phyloP scores from a whole-genome alignment of 805 yeast genomes.

The Barnettozyma sp. region DNA sequence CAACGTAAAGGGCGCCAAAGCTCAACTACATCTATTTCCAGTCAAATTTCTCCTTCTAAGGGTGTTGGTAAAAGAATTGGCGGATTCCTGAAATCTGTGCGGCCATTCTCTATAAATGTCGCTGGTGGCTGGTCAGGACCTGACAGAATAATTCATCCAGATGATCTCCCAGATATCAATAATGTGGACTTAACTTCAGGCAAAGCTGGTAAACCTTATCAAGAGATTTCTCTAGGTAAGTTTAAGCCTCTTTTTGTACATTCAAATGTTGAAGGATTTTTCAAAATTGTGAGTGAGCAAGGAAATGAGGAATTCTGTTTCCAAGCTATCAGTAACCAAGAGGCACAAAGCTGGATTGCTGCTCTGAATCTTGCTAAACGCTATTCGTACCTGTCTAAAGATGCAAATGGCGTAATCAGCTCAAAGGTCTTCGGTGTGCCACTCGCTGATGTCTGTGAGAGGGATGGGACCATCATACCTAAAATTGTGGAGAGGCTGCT shows the following conservation, averaged over 20 bases:
- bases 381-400: slow-evolving; percentile 35
- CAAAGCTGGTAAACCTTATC: slow-evolving; percentile 41
- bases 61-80: slow-evolving; percentile 42
- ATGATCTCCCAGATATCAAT: slow-evolving; percentile 53
- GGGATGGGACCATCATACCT: slow-evolving; percentile 63
- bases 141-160: slow-evolving; percentile 42
- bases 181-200: slow-evolving; percentile 35
- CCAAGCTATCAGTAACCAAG: slow-evolving; percentile 57
- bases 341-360: slow-evolving; percentile 70
- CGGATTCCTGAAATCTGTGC: slow-evolving; percentile 48
- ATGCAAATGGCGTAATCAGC: slow-evolving; percentile 32
- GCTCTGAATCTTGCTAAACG: slow-evolving; percentile 34
- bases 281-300: slow-evolving; percentile 35
- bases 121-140: slow-evolving; percentile 31
- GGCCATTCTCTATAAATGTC: slow-evolving; percentile 55
- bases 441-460: slow-evolving; percentile 60
- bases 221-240: slow-evolving; percentile 38
- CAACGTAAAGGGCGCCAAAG: slow-evolving; percentile 19
- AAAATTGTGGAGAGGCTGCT: slow-evolving; percentile 57
- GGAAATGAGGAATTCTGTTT: slow-evolving; percentile 52
- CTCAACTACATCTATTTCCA: slow-evolving; percentile 1
- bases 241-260: slow-evolving; percentile 31
- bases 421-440: slow-evolving; percentile 83
- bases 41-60: slow-evolving; percentile 18
- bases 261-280: slow-evolving; percentile 34